Percentiles rank a stretch among this genome's conserved stretches.
Evolutionary conservation across 306 rosid genomes (phyloP).

Genomic region (Crotalaria pallida): DNA sequence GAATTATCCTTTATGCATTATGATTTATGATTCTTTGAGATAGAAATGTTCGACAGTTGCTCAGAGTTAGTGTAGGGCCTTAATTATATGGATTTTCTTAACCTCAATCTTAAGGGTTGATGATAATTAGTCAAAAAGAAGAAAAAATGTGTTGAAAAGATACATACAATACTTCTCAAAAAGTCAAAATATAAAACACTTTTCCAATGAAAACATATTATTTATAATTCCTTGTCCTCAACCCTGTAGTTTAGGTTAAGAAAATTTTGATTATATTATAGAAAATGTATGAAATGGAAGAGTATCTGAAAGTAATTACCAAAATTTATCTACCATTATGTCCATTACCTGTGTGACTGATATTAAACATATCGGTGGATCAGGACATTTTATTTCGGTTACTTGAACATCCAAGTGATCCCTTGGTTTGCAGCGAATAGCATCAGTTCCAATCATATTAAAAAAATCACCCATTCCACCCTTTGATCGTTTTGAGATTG

Average conservation of each 20-base stretch:
- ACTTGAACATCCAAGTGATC: constrained; percentile 41
- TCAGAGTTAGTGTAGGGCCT: background rate
- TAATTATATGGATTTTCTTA: no score
- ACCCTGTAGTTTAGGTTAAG: no score
- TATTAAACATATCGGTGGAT: constrained; percentile 30
- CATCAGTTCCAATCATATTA: constrained; percentile 25
- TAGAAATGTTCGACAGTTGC: background rate
- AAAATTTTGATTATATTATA: no score
- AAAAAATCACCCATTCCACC: constrained; percentile 27
- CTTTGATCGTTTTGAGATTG: constrained; percentile 32
- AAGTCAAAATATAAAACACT: no score
- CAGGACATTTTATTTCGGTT: constrained; percentile 35
- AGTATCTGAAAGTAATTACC: background rate
- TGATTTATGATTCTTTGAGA: background rate
- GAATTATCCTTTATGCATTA: background rate
- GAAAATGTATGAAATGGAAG: background rate
- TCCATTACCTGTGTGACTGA: constrained; percentile 42
- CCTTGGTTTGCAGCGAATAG: constrained; percentile 16
- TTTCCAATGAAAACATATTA: no score
- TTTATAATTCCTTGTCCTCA: no score
- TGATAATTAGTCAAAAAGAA: no score
- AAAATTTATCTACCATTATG: background rate
- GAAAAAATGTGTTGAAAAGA: no score
- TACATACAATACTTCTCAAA: no score
- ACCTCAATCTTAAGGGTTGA: no score